phyloP scores from a whole-genome alignment of 2,329 filamentous ascomycete species.

The Neonectria hederae region DNA sequence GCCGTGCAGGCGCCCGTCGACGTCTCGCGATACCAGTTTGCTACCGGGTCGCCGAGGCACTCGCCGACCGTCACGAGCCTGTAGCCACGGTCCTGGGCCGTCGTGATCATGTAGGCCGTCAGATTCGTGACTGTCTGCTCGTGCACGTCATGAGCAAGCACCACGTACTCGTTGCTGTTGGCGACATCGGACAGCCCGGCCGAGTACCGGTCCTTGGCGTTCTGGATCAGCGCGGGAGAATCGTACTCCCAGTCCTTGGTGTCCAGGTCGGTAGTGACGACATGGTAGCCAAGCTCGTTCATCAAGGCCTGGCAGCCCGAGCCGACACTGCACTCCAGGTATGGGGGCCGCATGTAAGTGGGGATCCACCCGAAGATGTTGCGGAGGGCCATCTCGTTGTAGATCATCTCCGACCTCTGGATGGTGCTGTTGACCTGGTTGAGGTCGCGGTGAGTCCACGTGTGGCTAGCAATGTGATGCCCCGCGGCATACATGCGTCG shows the following conservation, averaged over 20 bases:
- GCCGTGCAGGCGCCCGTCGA: slow-evolving; percentile 26
- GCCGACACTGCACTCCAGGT: slow-evolving; percentile 52
- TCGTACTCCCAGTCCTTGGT: slow-evolving; percentile 69
- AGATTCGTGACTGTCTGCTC: slow-evolving; percentile 56
- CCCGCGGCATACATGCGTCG: slow-evolving; percentile 53
- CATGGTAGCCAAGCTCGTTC: slow-evolving; percentile 60
- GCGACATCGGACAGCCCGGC: slow-evolving; percentile 47
- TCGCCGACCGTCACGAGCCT: slow-evolving; percentile 64
- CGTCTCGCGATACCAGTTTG: slow-evolving; percentile 61
- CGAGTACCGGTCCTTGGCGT: slow-evolving; percentile 53
- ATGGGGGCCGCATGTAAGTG: slow-evolving; percentile 57
- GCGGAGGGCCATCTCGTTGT: slow-evolving; percentile 56
- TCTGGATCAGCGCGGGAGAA: slow-evolving; percentile 58
- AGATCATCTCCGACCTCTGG: slow-evolving; percentile 52
- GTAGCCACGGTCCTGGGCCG: slow-evolving; percentile 54
- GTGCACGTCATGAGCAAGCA: slow-evolving; percentile 64
- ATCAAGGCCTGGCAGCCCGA: slow-evolving; percentile 53
- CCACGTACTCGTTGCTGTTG: slow-evolving; percentile 53
- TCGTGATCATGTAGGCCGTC: slow-evolving; percentile 54
- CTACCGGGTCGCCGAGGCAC: slow-evolving; percentile 62
- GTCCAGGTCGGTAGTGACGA: slow-evolving; percentile 66
- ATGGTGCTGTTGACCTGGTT: slow-evolving; percentile 47
- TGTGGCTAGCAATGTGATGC: slow-evolving; percentile 59
- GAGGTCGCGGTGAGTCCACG: slow-evolving; percentile 58
- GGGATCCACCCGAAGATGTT: slow-evolving; percentile 54